Evolutionary conservation across 139 green algal species (phyloP).

Genomic region (Micractinium sp.): DNA sequence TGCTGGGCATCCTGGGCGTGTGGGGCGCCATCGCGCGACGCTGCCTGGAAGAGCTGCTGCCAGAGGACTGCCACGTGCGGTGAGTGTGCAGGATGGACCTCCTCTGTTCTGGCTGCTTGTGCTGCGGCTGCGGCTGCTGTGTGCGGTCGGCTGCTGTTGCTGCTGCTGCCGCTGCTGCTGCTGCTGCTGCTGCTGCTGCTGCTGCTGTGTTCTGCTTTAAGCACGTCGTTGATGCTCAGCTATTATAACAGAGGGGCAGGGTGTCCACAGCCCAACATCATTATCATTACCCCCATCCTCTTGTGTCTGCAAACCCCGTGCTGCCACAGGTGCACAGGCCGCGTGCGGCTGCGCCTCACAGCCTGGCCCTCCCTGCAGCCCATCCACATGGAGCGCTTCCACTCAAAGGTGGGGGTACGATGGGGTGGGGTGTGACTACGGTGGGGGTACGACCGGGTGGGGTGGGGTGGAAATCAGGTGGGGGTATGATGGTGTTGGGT

Average conservation of each 20-base stretch:
- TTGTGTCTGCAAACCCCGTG: not conserved
- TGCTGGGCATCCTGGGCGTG: constrained; percentile 14
- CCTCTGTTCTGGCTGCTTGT: not conserved
- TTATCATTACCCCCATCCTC: too few species aligned
- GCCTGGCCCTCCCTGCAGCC: constrained; percentile 22
- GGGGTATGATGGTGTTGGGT: not conserved
- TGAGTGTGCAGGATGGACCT: not conserved
- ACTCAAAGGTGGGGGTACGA: not conserved
- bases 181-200: not conserved
- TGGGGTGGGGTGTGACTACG: too few species aligned
- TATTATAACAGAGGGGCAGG: too few species aligned
- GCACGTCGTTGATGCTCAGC: too few species aligned
- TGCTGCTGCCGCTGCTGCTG: not conserved
- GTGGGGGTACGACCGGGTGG: not conserved
- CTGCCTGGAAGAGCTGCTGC: constrained; percentile 31
- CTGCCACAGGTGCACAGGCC: constrained; percentile 8
- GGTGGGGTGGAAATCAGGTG: not conserved
- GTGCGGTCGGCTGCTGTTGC: not conserved
- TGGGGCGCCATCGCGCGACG: constrained; percentile 16
- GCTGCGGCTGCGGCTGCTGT: not conserved
- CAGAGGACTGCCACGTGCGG: constrained; percentile 6
- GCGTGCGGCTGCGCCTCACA: constrained; percentile 15
- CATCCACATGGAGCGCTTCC: constrained; percentile 13
- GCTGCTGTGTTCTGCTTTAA: not conserved
- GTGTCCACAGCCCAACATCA: too few species aligned